Evolutionary conservation across 1,284 basidiomycete genomes (phyloP).

Genomic region (Ganoderma multipileum): DNA sequence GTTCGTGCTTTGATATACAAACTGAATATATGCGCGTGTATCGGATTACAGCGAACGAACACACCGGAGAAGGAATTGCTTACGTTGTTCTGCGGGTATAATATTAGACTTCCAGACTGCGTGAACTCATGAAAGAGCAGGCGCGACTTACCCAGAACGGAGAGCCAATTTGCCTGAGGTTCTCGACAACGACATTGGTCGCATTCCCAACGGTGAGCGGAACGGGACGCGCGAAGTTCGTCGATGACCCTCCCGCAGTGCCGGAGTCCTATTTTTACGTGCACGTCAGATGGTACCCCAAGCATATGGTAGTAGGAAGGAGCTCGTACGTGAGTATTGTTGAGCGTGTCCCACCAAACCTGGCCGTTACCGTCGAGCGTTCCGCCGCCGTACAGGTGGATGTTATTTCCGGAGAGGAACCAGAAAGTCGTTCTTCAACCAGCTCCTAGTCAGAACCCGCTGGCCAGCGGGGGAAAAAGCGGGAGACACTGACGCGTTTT

Average conservation of each 20-base stretch:
- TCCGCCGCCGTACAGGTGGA: conserved; percentile 46
- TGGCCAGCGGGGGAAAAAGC: too few species aligned
- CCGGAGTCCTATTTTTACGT: conserved; percentile 37
- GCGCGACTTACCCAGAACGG: conserved; percentile 48
- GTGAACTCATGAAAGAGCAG: background rate
- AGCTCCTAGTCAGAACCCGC: background rate
- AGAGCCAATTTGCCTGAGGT: conserved; percentile 60
- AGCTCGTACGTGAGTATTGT: conserved; percentile 32
- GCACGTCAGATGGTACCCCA: conserved; percentile 14
- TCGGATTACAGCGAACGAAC: background rate
- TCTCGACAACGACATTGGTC: conserved; percentile 58
- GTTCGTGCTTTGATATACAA: conserved; percentile 43
- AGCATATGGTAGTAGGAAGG: background rate
- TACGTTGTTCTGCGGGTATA: conserved; percentile 43
- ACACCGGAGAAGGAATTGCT: conserved; percentile 3
- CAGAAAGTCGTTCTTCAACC: conserved; percentile 49
- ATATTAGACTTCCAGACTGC: background rate
- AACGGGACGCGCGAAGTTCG: conserved; percentile 64
- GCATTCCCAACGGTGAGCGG: conserved; percentile 66
- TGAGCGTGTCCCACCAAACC: conserved; percentile 47
- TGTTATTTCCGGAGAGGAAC: conserved; percentile 53
- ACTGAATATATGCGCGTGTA: conserved; percentile 32
- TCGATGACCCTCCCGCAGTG: conserved; percentile 50
- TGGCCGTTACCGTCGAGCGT: conserved; percentile 34
- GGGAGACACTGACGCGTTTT: conserved; percentile 44